phyloP scores from a whole-genome alignment of 345 rosid species.

The Laguncularia racemosa region DNA sequence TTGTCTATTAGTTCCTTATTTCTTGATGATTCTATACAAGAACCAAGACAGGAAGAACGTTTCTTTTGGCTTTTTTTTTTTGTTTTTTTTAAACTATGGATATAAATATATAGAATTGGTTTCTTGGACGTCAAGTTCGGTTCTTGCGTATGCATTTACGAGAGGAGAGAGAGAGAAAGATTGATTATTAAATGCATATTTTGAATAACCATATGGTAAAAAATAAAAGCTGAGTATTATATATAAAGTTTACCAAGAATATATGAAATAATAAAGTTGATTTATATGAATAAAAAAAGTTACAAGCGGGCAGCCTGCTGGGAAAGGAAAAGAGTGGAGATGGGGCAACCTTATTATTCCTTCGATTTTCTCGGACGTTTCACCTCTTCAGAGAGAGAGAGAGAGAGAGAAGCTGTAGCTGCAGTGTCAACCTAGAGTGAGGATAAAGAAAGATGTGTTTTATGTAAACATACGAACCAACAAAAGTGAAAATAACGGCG shows the following conservation, averaged over 20 bases:
- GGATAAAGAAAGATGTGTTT: slow-evolving; percentile 13
- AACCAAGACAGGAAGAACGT: not conserved
- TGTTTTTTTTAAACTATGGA: not conserved
- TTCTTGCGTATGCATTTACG: slow-evolving; percentile 34
- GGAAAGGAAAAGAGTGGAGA: slow-evolving; percentile 15
- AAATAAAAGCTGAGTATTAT: no score
- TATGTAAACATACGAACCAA: not conserved
- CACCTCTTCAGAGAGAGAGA: slow-evolving; percentile 14
- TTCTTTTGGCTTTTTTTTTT: not conserved
- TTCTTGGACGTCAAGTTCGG: slow-evolving; percentile 81
- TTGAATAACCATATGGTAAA: no score
- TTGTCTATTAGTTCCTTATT: no score
- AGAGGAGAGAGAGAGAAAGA: slow-evolving; percentile 13
- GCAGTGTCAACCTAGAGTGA: slow-evolving; percentile 27
- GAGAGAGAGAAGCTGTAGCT: slow-evolving; percentile 6
- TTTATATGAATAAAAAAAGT: no score
- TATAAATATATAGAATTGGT: slow-evolving; percentile 15
- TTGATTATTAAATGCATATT: slow-evolving; percentile 6
- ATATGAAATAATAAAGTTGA: no score
- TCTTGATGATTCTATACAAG: no score
- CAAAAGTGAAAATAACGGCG: not conserved
- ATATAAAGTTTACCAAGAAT: no score
- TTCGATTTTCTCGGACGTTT: slow-evolving; percentile 8
- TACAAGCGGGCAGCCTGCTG: no score
- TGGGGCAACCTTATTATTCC: slow-evolving; percentile 11